Base-by-base conservation (phyloP, 176 grass and related monocot species). In the Bromus sterilis region DNA sequence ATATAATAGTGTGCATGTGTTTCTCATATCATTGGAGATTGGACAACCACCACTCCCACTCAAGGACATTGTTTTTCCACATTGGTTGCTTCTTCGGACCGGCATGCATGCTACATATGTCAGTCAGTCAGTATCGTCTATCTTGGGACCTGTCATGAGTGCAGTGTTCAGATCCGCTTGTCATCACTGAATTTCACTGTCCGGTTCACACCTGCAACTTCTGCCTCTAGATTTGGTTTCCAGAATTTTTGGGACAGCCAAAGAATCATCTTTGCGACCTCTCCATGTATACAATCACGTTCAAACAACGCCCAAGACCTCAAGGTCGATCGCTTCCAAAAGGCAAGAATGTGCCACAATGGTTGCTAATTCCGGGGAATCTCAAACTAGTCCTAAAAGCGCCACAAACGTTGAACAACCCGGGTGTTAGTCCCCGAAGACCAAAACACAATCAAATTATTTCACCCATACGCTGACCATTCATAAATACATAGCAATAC, bases 61-160 rank as follows among this genome's bases (percentile, higher is more conserved):
- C 68, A 30, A 64, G 55, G 80, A 33, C 73, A 21, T 6, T 56
- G 3, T 57, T 78, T 83, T 65, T 72, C 74, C 25, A 72, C 64
- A 63, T 34, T n/a, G 71, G 74, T 56, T 60, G 86, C 80, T 72
- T 14, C 65, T 83, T 88, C 79, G 75, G 86, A 83, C 80, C 61
- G 56, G 56, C 74, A 72, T 78, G 40, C 59, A 28, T 55, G 33
- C 8, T 65, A n/a, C n/a, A n/a, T n/a, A 9, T 56, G 56, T 35
- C 35, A 14, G 58, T n/a, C 58, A n/a, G n/a, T n/a, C n/a, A n/a
- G n/a, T n/a, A 4, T 63, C 32, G 40, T 51, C 61, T 58, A 78
- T 24, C 78, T 76, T 70, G 85, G 72, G 63, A 68, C 16, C 23
- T 77, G 23, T 14, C 63, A 61, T 30, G 41, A 65, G 16, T 57